Evolutionary conservation across 306 rosid genomes (phyloP).

Genomic region (Dryas octopetala): DNA sequence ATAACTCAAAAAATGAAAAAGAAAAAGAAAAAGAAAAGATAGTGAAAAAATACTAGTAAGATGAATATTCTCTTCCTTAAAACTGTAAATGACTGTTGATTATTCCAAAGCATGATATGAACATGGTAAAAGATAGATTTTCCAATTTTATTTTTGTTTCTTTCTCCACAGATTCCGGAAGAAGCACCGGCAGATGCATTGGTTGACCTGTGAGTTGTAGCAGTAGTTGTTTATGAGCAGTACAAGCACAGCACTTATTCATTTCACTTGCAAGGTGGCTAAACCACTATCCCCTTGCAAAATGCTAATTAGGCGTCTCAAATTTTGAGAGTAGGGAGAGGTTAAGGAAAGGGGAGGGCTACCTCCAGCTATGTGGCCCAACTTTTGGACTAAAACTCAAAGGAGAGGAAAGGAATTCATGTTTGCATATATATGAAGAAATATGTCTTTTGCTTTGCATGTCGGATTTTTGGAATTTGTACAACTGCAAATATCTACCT

Average conservation of each 20-base stretch:
- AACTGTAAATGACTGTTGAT: neutral
- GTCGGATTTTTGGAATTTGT: too few relatives aligned
- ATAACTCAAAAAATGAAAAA: too few relatives aligned
- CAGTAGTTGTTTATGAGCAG: neutral
- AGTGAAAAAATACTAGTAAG: neutral
- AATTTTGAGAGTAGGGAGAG: neutral
- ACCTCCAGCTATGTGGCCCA: neutral
- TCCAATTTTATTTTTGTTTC: neutral
- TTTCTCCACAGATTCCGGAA: constrained; percentile 57
- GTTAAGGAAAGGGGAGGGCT: neutral
- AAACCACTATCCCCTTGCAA: neutral
- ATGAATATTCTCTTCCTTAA: neutral
- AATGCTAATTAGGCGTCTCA: neutral
- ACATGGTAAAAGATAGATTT: neutral
- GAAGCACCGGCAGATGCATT: constrained; percentile 61
- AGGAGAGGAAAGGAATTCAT: too few relatives aligned
- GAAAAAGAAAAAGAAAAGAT: neutral
- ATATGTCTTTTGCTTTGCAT: too few relatives aligned
- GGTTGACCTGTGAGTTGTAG: constrained; percentile 11
- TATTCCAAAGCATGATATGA: neutral
- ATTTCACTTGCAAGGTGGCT: neutral
- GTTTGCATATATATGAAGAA: neutral
- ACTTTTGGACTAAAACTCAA: too few relatives aligned
- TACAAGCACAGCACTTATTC: neutral
- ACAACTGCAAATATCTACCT: too few relatives aligned